These are phyloP conservation scores for Penicillium atrosanguineum DNA, from an alignment of 495 filamentous ascomycete species.

Conservation along the genomic window DNA sequence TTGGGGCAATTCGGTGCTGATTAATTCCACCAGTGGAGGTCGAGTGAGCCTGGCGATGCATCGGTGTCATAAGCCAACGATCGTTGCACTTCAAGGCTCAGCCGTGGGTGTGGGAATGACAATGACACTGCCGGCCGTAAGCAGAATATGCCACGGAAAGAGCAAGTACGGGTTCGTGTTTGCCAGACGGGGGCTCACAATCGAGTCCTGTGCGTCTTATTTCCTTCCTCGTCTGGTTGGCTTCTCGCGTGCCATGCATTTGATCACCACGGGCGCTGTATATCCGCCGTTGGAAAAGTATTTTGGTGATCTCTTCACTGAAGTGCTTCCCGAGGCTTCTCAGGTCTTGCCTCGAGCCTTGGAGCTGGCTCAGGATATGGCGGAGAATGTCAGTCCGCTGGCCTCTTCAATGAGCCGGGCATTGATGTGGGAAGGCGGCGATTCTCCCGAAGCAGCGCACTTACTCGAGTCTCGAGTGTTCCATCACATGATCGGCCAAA, in stretches of 20 bases:
- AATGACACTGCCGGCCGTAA: constrained; percentile 57
- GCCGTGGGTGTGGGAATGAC: constrained; percentile 64
- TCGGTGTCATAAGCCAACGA: constrained; percentile 57
- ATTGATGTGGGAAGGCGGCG: constrained; percentile 52
- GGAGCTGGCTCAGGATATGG: constrained; percentile 52
- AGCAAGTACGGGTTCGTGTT: constrained; percentile 61
- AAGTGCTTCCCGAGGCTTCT: constrained; percentile 45
- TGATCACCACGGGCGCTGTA: constrained; percentile 33
- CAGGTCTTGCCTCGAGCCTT: constrained; percentile 50
- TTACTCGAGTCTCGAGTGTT: constrained; percentile 55
- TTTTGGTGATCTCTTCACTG: constrained; percentile 51
- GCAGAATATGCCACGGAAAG: constrained; percentile 45
- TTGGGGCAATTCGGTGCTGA: background rate
- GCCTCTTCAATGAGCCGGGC: constrained; percentile 52
- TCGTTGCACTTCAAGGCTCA: constrained; percentile 58
- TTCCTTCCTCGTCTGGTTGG: constrained; percentile 61
- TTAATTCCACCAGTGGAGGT: constrained; percentile 37
- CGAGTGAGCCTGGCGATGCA: constrained; percentile 56
- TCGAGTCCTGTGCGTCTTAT: constrained; percentile 58
- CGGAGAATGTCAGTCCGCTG: constrained; percentile 50
- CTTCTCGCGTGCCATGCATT: constrained; percentile 49
- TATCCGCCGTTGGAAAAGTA: constrained; percentile 39
- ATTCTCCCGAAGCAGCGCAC: constrained; percentile 53
- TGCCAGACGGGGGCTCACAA: constrained; percentile 53
- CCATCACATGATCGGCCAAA: constrained; percentile 48